Evolutionary conservation across 352 stramenopile species (phyloP), one percentile per base, ranked within the genome.

Genomic region (Pythium coloratum): DNA sequence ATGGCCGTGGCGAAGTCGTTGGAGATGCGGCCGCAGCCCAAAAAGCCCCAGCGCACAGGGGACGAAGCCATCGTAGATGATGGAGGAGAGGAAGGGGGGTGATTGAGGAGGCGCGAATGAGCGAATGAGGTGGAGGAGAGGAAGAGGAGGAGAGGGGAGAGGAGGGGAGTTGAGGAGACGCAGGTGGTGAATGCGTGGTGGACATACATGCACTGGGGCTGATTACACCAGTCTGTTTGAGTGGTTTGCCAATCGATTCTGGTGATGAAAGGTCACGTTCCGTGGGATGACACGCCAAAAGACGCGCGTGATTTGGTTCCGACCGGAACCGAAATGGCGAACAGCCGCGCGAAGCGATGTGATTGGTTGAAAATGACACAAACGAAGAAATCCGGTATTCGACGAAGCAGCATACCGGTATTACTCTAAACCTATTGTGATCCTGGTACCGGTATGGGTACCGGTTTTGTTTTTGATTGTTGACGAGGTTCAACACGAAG

Each of bases 21-120:
- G 12, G 78, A 76, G 65, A 92, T 92, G 49, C 73, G 78, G 46
- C 81, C 84, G 55, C 84, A 92, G 58, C 80, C 84, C 38, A 91
- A 59, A 55, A 91, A 82, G 10, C 81, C 81, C 83, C 83, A 91
- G 14, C 81, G 75, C 12, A 91, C 55, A 13, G 50, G 38, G 4
- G 61, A 16, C 14, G n/a, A 36, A 13, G 42, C 14, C 42, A 49
- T 49, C n/a, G 10, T 9, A 2, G 42, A 49, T 49, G 6, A 13
- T 18, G 38, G 38, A 44, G 38, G 38, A 50, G 24, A 16, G 49
- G 32, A 33, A 32, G 49, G 28, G 53, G 28, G 20, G 33, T 56
- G 46, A 33, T 12, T 28, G n/a, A 30, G 28, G 12, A 32, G 28
- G 53, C 20, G 40, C 12, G 2, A 32, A 42, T 40, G 10, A 14